These are phyloP conservation scores for Mixia osmundae DNA, from an alignment of 1,284 basidiomycete species.

Conservation along the genomic window DNA sequence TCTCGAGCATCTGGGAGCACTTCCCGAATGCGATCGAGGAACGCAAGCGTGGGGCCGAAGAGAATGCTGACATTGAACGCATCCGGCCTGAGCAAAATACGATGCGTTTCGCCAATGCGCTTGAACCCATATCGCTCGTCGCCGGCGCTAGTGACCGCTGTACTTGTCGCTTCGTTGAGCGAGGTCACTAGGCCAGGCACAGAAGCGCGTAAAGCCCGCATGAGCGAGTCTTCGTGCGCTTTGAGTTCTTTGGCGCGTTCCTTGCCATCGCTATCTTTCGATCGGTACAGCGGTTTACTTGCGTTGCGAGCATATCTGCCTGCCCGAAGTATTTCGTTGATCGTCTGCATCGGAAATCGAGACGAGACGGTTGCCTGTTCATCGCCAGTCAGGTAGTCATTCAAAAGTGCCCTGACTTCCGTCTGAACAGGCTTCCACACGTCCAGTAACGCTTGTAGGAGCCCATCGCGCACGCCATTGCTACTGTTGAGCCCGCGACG, in stretches of 20 bases:
- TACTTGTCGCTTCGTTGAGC: constrained; percentile 30
- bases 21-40: constrained; percentile 43
- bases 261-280: constrained; percentile 64
- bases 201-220: constrained; percentile 57
- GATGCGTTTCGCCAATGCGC: constrained; percentile 54
- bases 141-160: constrained; percentile 33
- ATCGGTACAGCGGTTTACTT: constrained; percentile 67
- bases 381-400: constrained; percentile 78
- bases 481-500: constrained; percentile 34
- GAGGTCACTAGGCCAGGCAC: constrained; percentile 65
- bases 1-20: no score
- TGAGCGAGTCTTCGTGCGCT: constrained; percentile 62
- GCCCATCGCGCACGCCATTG: constrained; percentile 45
- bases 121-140: constrained; percentile 49
- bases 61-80: constrained; percentile 85
- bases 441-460: constrained; percentile 51
- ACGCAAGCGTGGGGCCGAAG: constrained; percentile 76
- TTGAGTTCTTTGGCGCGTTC: constrained; percentile 41
- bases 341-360: constrained; percentile 66
- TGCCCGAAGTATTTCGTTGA: constrained; percentile 82
- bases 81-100: constrained; percentile 65
- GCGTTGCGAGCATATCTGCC: constrained; percentile 51
- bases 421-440: constrained; percentile 79
- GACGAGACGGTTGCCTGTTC: constrained; percentile 48
- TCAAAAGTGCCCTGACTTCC: constrained; percentile 69